Base-by-base conservation (phyloP, 805 yeast species). In the Saccharomycopsis fermentans region DNA sequence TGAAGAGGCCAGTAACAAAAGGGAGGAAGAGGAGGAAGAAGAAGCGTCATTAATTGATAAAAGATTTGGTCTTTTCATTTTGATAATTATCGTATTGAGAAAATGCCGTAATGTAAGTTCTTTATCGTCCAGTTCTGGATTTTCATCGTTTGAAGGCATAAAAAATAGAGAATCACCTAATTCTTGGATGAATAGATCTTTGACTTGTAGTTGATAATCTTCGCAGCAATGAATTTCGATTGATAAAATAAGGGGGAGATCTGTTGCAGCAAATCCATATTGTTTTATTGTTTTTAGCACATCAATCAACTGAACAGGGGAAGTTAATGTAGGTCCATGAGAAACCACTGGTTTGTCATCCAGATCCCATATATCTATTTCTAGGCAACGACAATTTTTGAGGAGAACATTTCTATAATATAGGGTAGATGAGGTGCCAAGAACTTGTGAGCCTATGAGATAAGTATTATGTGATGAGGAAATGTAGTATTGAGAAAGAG, bases 381-480 rank as follows among this genome's bases (percentile, higher is more conserved):
- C 99, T n/a, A 94, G 77, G 62, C 97, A 91, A 52, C 97, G 76
- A 66, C 98, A 94, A 1, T 99, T 98, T 57, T 90, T 80, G 68
- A 90, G 97, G 54, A 94, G 73, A 0, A 89, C 94, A 55, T 86
- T 80, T 17, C 90, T 83, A 65, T 94, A 94, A 0, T 95, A 95
- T 67, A 92, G 97, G 1, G 90, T 82, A 0, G 97, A 89, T 0
- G 97, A 86, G 2, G 81, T 83, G 21, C 94, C 96, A 1, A 84
- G 96, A 17, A 88, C 79, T 67, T 94, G 99, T 40, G 94, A 77
- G 0, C 99, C 99, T 29, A 83, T 71, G 2, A 94, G 74, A 66
- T 94, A 94, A 0, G 99, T 94, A 68, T 94, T 94, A 69, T 94
- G 99, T 0, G 97, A 90, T 0, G 97, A 89, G 0, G 96, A 90